These are phyloP conservation scores for Botryotinia convoluta DNA, from an alignment of 2,329 filamentous ascomycete genomes.

Conservation along the genomic window DNA sequence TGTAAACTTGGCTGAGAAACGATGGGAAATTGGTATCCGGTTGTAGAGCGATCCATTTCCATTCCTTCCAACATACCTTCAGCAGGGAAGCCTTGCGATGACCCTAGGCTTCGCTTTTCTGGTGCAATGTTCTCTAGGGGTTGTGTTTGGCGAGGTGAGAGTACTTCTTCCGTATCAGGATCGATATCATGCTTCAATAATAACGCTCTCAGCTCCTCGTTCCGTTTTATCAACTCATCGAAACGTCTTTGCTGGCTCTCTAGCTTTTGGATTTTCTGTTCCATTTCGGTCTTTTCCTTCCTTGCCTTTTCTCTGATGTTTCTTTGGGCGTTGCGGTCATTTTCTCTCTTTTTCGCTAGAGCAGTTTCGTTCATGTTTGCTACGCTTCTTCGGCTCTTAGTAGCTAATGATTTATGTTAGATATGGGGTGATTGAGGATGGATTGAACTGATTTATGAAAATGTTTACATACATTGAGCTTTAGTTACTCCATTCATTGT, in stretches of 20 bases:
- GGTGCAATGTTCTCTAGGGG: background rate
- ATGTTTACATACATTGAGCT: background rate
- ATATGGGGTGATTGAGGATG: background rate
- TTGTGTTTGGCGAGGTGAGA: background rate
- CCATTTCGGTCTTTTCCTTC: background rate
- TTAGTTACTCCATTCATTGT: background rate
- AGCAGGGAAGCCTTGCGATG: background rate
- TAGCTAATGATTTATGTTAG: background rate
- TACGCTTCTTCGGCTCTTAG: conserved; percentile 6
- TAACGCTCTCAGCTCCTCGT: background rate
- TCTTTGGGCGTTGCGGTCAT: conserved; percentile 8
- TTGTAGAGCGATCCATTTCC: background rate
- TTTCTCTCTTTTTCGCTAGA: conserved; percentile 9
- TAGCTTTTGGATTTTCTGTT: background rate
- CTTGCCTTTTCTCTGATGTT: background rate
- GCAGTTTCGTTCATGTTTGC: conserved; percentile 6
- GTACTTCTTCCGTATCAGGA: background rate
- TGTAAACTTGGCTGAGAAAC: background rate
- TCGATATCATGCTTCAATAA: background rate
- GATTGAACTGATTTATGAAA: background rate
- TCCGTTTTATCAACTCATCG: background rate
- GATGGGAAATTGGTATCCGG: background rate
- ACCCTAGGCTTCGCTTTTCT: background rate
- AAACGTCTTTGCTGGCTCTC: background rate
- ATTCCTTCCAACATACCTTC: background rate